Conservation (phyloP, 495 filamentous ascomycete species). For the Xylaria intraflava region DNA sequence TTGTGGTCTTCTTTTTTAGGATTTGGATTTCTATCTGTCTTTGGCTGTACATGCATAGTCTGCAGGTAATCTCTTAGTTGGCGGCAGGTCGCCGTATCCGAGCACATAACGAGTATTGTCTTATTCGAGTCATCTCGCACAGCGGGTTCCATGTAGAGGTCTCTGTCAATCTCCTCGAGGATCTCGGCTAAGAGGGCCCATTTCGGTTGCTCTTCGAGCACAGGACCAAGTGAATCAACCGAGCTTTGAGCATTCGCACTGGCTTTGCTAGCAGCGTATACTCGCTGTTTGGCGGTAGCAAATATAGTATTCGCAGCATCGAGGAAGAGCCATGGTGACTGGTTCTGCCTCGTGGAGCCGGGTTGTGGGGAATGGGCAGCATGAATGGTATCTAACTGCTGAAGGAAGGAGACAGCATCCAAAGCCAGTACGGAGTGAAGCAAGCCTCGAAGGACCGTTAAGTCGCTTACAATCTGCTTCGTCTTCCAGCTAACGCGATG, state of each 20-base stretch:
- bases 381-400: constrained; percentile 89
- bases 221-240: constrained; percentile 68
- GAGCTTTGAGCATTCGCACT: constrained; percentile 36
- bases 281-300: constrained; percentile 77
- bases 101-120: constrained; percentile 91
- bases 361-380: constrained; percentile 84
- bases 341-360: constrained; percentile 77
- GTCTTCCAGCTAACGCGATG: constrained; percentile 94
- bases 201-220: constrained; percentile 90
- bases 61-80: constrained; percentile 89
- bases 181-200: constrained; percentile 83
- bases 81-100: constrained; percentile 76
- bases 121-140: constrained; percentile 78
- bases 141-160: constrained; percentile 75
- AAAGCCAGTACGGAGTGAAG: constrained; percentile 79
- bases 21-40: constrained; percentile 34
- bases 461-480: constrained; percentile 83
- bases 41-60: constrained; percentile 72
- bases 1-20: constrained; percentile 46
- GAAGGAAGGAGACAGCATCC: constrained; percentile 85
- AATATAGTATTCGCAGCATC: constrained; percentile 95
- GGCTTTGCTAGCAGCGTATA: constrained; percentile 60
- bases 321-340: constrained; percentile 94
- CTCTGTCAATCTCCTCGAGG: constrained; percentile 87
- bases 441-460: constrained; percentile 79